These are phyloP conservation scores for Fraxinus baroniana DNA, from an alignment of 305 asterid species.

Conservation along the genomic window DNA sequence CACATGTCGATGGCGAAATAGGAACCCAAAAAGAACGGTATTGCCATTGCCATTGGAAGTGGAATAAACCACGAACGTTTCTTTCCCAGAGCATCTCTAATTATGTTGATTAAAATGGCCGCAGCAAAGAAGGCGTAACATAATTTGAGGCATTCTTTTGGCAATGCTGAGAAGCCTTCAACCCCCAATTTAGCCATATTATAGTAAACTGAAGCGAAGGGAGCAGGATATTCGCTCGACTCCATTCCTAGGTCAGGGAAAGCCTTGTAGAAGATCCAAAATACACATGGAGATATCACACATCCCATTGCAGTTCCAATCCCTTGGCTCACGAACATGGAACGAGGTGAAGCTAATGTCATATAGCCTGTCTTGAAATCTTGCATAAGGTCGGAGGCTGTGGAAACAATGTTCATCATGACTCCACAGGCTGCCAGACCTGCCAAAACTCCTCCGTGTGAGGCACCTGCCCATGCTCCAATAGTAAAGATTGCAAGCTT, in stretches of 20 bases:
- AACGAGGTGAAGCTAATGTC: constrained; percentile 23
- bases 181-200: constrained; percentile 58
- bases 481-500: constrained; percentile 22
- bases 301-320: constrained; percentile 23
- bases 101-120: constrained; percentile 40
- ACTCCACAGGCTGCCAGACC: constrained; percentile 27
- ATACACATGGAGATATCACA: constrained; percentile 25
- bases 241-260: not conserved
- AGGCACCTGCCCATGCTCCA: constrained; percentile 23
- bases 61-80: constrained; percentile 41
- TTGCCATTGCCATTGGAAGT: constrained; percentile 64
- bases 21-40: constrained; percentile 54
- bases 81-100: constrained; percentile 36
- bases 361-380: constrained; percentile 27
- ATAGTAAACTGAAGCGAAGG: constrained; percentile 43
- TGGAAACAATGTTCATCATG: constrained; percentile 23
- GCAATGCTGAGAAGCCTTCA: constrained; percentile 56
- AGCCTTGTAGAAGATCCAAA: constrained; percentile 29
- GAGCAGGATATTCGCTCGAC: constrained; percentile 40
- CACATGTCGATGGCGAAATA: constrained; percentile 68
- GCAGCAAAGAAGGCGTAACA: constrained; percentile 46
- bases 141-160: constrained; percentile 44
- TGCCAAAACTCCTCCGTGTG: constrained; percentile 25
- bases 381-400: constrained; percentile 21
- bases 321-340: constrained; percentile 25